A percentile compares a stretch with the other conserved stretches of the same genome.
phyloP scores from a whole-genome alignment of 2,329 filamentous ascomycete genomes.

The Alternaria atra region DNA sequence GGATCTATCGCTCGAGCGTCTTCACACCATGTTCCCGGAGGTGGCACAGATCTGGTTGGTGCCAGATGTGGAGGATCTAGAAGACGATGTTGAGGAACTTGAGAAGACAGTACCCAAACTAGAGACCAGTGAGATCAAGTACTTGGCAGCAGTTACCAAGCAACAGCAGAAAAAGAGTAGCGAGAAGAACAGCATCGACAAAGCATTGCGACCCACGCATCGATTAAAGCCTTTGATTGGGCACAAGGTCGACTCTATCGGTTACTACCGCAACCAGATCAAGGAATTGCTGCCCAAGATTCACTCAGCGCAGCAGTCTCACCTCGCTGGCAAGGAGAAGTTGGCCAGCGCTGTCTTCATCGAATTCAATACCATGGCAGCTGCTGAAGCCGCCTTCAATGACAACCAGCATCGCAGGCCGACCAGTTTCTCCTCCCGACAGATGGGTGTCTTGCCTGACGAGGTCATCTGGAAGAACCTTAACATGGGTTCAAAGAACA shows the following conservation, averaged over 20 bases:
- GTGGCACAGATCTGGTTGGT: constrained; percentile 59
- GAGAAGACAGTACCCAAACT: constrained; percentile 55
- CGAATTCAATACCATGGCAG: constrained; percentile 82
- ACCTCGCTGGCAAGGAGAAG: constrained; percentile 71
- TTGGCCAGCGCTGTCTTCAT: constrained; percentile 83
- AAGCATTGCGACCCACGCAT: constrained; percentile 60
- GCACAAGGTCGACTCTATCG: constrained; percentile 73
- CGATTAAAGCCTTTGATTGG: constrained; percentile 52
- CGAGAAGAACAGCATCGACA: constrained; percentile 71
- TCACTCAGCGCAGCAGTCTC: constrained; percentile 70
- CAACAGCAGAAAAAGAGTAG: constrained; percentile 24
- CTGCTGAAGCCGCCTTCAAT: constrained; percentile 78
- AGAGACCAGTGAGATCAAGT: constrained; percentile 56
- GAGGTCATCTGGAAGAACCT: constrained; percentile 60
- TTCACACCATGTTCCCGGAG: constrained; percentile 51
- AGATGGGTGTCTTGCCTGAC: constrained; percentile 55
- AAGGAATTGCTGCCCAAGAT: constrained; percentile 76
- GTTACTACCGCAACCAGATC: constrained; percentile 80
- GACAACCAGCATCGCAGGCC: constrained; percentile 15
- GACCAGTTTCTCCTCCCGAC: constrained; percentile 48
- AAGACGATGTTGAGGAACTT: constrained; percentile 54
- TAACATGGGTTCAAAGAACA: constrained; percentile 47
- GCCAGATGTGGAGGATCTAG: constrained; percentile 55
- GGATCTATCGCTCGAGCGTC: constrained; percentile 45
- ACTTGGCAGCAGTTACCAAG: constrained; percentile 24